A percentile compares a stretch with the other conserved stretches of the same genome.
phyloP scores from a whole-genome alignment of 2,329 filamentous ascomycete genomes.

The Albifimbria verrucaria region DNA sequence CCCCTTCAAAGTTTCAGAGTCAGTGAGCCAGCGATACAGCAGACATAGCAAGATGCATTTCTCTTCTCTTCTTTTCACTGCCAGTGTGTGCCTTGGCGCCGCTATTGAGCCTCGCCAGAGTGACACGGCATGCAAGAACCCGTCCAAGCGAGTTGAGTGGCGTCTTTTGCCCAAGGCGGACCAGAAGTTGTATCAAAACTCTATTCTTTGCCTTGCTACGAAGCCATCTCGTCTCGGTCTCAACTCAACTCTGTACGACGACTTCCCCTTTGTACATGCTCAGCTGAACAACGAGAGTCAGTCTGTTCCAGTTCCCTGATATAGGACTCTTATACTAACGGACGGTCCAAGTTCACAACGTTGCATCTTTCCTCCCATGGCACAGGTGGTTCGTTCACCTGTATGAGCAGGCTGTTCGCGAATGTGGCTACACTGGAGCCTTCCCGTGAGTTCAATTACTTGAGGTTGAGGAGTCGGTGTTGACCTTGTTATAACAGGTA shows the following conservation, averaged over 20 bases:
- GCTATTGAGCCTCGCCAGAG: neutral
- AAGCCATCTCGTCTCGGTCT: neutral
- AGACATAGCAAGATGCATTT: too few species aligned
- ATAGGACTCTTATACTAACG: neutral
- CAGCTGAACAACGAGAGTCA: neutral
- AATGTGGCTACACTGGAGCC: neutral
- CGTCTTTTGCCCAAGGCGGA: neutral
- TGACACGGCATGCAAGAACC: neutral
- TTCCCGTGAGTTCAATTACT: neutral
- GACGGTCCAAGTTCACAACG: neutral
- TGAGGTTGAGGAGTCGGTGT: neutral
- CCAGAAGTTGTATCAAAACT: neutral
- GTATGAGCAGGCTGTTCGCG: neutral
- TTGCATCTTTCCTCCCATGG: neutral
- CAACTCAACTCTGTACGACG: neutral
- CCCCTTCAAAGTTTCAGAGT: too few species aligned
- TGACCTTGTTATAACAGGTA: neutral
- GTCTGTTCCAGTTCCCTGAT: neutral
- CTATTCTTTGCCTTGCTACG: neutral
- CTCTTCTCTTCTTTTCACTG: neutral
- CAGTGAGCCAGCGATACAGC: too few species aligned
- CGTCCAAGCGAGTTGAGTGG: neutral
- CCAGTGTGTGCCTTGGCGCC: neutral
- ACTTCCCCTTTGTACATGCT: neutral
- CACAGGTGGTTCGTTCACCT: neutral